phyloP scores from a whole-genome alignment of 257 asterid genomes.

The Apocynum venetum region DNA sequence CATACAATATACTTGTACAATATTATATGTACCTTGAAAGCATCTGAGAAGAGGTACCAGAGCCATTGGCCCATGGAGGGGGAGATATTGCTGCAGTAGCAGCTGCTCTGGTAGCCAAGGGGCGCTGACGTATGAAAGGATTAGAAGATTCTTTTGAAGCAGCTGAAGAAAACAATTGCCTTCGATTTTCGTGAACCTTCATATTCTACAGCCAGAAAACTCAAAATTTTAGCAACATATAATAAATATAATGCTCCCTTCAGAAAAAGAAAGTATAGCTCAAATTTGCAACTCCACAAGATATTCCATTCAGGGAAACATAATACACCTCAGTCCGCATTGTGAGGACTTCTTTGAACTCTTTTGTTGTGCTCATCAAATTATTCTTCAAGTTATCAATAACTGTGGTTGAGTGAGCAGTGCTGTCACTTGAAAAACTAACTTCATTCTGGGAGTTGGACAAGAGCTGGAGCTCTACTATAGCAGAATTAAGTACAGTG shows the following conservation, averaged over 20 bases:
- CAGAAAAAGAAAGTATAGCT: not conserved
- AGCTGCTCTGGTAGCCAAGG: slow-evolving; percentile 59
- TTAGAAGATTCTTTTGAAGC: slow-evolving; percentile 64
- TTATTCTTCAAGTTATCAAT: slow-evolving; percentile 93
- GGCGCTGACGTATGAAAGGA: slow-evolving; percentile 91
- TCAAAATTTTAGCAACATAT: slow-evolving; percentile 3
- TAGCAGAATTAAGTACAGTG: slow-evolving; percentile 84
- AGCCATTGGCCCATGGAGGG: slow-evolving; percentile 71
- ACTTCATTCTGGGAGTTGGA: slow-evolving; percentile 60
- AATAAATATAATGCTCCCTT: not conserved
- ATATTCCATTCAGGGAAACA: slow-evolving; percentile 7
- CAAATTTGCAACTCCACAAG: slow-evolving; percentile 11
- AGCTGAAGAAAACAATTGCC: slow-evolving; percentile 67
- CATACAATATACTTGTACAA: not conserved
- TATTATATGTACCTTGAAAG: slow-evolving; percentile 41
- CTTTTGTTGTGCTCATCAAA: slow-evolving; percentile 83
- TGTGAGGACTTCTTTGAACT: slow-evolving; percentile 93
- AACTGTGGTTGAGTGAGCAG: slow-evolving; percentile 82
- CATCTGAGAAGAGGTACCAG: slow-evolving; percentile 50
- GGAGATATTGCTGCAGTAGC: slow-evolving; percentile 52
- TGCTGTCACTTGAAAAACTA: slow-evolving; percentile 59
- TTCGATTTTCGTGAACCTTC: slow-evolving; percentile 83
- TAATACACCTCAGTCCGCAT: slow-evolving; percentile 80
- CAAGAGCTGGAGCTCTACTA: slow-evolving; percentile 80
- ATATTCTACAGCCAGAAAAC: slow-evolving; percentile 51